Conservation (phyloP, 495 filamentous ascomycete genomes). For the Sordaria brevicollis region DNA sequence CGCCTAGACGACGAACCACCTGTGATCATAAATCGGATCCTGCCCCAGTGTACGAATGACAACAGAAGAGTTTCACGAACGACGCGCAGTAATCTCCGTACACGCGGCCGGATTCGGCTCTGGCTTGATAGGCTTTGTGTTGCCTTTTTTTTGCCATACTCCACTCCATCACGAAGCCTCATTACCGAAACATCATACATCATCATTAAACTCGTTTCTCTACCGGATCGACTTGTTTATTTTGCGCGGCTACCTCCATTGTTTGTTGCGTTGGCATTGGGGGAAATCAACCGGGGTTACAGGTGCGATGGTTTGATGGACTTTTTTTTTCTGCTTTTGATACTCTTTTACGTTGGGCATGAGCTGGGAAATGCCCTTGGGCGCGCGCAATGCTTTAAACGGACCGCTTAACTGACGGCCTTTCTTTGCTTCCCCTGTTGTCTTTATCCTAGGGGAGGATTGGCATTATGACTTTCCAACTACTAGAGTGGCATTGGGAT, state of each 20-base stretch:
- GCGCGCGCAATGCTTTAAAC: neutral
- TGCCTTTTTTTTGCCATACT: slow-evolving; percentile 4
- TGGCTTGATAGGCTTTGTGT: slow-evolving; percentile 7
- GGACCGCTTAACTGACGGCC: neutral
- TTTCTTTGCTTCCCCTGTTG: neutral
- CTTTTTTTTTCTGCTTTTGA: slow-evolving; percentile 11
- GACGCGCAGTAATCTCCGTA: slow-evolving; percentile 5
- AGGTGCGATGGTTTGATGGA: slow-evolving; percentile 10
- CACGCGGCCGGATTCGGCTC: slow-evolving; percentile 11
- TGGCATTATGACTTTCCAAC: neutral
- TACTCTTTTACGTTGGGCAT: slow-evolving; percentile 1
- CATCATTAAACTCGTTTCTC: slow-evolving; percentile 14
- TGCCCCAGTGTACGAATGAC: slow-evolving; percentile 17
- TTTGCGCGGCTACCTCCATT: slow-evolving; percentile 5
- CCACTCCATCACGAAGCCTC: slow-evolving; percentile 11
- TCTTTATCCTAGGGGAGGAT: neutral
- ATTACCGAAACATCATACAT: slow-evolving; percentile 3
- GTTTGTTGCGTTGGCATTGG: neutral
- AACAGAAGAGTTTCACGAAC: neutral
- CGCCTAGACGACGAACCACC: slow-evolving; percentile 16
- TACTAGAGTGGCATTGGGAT: neutral
- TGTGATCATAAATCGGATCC: slow-evolving; percentile 11
- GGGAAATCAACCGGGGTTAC: slow-evolving; percentile 7
- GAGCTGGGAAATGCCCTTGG: slow-evolving; percentile 3
- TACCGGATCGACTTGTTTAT: slow-evolving; percentile 5